Conservation (phyloP, 345 rosid genomes). For the Ceriops decandra region DNA sequence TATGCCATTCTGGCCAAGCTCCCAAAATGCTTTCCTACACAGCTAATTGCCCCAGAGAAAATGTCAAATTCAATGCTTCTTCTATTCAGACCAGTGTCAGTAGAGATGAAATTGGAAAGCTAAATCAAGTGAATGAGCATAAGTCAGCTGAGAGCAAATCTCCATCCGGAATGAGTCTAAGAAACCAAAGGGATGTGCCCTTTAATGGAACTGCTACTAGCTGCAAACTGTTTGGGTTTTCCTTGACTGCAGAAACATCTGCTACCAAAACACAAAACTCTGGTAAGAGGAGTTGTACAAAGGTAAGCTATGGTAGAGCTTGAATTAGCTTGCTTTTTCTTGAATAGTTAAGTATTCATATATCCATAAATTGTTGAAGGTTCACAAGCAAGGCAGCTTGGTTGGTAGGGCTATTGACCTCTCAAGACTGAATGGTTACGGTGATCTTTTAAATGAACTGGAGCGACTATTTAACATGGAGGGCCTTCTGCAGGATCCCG, state of each 20-base stretch:
- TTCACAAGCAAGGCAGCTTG: slow-evolving; percentile 91
- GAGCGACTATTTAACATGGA: slow-evolving; percentile 84
- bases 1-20: slow-evolving; percentile 36
- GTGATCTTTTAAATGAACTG: slow-evolving; percentile 66
- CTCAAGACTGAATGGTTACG: slow-evolving; percentile 60
- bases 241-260: slow-evolving; percentile 53
- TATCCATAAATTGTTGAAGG: slow-evolving; percentile 40
- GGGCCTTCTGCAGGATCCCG: slow-evolving; percentile 66
- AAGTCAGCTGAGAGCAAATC: slow-evolving; percentile 36
- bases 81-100: slow-evolving; percentile 23
- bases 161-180: slow-evolving; percentile 33
- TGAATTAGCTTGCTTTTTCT: slow-evolving; percentile 7
- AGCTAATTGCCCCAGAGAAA: slow-evolving; percentile 37
- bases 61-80: slow-evolving; percentile 31
- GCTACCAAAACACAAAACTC: slow-evolving; percentile 49
- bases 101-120: slow-evolving; percentile 38
- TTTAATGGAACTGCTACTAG: slow-evolving; percentile 43
- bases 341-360: slow-evolving; percentile 16
- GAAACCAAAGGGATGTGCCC: slow-evolving; percentile 32
- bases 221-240: slow-evolving; percentile 82
- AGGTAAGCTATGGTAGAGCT: slow-evolving; percentile 47
- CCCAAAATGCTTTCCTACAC: slow-evolving; percentile 27
- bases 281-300: slow-evolving; percentile 87
- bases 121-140: slow-evolving; percentile 34
- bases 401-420: slow-evolving; percentile 94